Percentiles rank a stretch among this genome's conserved stretches.
phyloP scores from a whole-genome alignment of 257 asterid genomes.

The Solanum rostratum region DNA sequence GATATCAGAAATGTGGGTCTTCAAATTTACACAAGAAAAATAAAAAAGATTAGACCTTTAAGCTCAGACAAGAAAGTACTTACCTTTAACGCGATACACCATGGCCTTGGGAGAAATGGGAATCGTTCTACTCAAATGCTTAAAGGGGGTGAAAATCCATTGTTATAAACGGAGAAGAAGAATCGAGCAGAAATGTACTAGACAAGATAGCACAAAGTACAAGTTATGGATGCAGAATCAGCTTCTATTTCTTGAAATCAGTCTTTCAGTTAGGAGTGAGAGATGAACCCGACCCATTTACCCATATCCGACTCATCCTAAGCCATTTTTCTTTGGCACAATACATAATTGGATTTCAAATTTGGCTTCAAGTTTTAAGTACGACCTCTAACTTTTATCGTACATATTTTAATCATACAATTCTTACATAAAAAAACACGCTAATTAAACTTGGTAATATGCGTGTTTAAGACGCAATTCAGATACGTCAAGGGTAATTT shows the following conservation, averaged over 20 bases:
- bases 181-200: background rate
- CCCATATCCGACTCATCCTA: too few species aligned
- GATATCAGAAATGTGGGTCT: background rate
- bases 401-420: too few species aligned
- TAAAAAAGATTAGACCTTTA: background rate
- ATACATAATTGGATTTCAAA: too few species aligned
- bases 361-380: too few species aligned
- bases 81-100: background rate
- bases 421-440: too few species aligned
- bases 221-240: background rate
- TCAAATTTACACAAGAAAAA: background rate
- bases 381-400: too few species aligned
- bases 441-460: too few species aligned
- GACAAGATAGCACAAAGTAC: background rate
- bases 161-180: background rate
- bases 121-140: background rate
- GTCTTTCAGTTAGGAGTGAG: background rate
- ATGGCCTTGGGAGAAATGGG: background rate
- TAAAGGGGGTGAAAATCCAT: background rate
- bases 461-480: too few species aligned
- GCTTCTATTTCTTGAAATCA: background rate
- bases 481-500: fast-evolving
- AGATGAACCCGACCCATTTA: too few species aligned
- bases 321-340: too few species aligned
- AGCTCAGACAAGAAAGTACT: background rate